Conservation (phyloP, 768 basidiomycete genomes). For the Podaxis sp. region DNA sequence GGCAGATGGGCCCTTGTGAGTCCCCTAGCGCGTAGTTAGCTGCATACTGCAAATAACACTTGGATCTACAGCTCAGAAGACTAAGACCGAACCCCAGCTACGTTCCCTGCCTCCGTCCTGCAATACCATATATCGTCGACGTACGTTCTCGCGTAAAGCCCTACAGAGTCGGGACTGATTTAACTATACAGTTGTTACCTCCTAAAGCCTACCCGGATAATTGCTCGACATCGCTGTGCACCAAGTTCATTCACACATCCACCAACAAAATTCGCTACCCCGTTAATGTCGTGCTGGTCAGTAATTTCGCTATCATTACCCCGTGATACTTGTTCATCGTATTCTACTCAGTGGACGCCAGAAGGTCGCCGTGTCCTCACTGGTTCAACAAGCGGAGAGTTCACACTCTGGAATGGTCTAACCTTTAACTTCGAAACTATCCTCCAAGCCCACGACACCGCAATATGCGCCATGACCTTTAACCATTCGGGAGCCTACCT, state of each 20-base stretch:
- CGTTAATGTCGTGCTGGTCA: slow-evolving; percentile 89
- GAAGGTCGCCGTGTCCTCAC: slow-evolving; percentile 92
- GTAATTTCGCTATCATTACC: slow-evolving; percentile 29
- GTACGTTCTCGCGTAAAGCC: slow-evolving; percentile 44
- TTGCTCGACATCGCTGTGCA: slow-evolving; percentile 90
- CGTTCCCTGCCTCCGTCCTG: slow-evolving; percentile 76
- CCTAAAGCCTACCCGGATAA: slow-evolving; percentile 91
- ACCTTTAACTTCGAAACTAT: slow-evolving; percentile 99
- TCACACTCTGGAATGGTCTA: slow-evolving; percentile 97
- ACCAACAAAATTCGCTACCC: slow-evolving; percentile 99
- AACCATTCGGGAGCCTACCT: slow-evolving; percentile 94
- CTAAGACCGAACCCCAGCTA: slow-evolving; percentile 77
- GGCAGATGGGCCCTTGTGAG: slow-evolving; percentile 83
- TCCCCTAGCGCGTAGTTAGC: slow-evolving; percentile 13
- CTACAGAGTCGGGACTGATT: slow-evolving; percentile 17
- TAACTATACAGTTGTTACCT: slow-evolving; percentile 71
- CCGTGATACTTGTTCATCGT: neutral
- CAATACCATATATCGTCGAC: slow-evolving; percentile 86
- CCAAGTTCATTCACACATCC: slow-evolving; percentile 96
- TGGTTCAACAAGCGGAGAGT: slow-evolving; percentile 95
- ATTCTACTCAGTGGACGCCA: slow-evolving; percentile 83
- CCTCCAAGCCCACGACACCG: slow-evolving; percentile 96
- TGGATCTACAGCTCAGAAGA: slow-evolving; percentile 56
- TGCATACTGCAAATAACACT: neutral
- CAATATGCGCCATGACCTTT: slow-evolving; percentile 87